Conservation (phyloP, 257 asterid genomes). For the Gynochthodes officinalis region DNA sequence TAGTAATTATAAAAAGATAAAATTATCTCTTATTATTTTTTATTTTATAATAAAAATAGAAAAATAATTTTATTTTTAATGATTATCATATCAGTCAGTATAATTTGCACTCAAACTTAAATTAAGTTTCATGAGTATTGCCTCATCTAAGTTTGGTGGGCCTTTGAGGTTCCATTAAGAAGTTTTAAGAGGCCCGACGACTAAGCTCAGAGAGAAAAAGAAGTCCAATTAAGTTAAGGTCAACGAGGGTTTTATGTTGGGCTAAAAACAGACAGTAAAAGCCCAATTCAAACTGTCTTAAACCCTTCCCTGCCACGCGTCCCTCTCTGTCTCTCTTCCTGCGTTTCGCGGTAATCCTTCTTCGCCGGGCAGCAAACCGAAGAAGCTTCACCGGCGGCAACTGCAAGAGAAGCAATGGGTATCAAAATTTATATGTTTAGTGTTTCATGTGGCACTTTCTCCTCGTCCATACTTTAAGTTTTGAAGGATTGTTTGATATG, state of each 20-base stretch:
- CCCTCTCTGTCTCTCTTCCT: background rate
- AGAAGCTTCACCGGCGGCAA: background rate
- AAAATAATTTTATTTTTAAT: too few relatives aligned
- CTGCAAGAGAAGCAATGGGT: constrained; percentile 4
- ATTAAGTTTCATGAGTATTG: too few relatives aligned
- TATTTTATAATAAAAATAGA: too few relatives aligned
- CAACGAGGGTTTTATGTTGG: background rate
- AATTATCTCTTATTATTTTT: too few relatives aligned
- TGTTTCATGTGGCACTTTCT: background rate
- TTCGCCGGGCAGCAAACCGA: background rate
- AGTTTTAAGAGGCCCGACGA: too few relatives aligned
- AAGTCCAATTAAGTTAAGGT: too few relatives aligned
- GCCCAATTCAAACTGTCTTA: background rate
- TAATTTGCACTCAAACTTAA: too few relatives aligned
- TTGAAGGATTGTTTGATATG: background rate
- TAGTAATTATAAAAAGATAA: too few relatives aligned
- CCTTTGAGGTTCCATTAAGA: too few relatives aligned
- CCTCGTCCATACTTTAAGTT: background rate
- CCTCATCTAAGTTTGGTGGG: too few relatives aligned
- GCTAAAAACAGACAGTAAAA: background rate
- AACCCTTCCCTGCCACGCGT: background rate
- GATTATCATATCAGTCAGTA: too few relatives aligned
- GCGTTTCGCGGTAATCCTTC: background rate
- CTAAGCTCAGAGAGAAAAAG: too few relatives aligned
- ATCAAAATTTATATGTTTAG: background rate